Conservation (phyloP, 495 filamentous ascomycete species). For the Haplographium delicatum region DNA sequence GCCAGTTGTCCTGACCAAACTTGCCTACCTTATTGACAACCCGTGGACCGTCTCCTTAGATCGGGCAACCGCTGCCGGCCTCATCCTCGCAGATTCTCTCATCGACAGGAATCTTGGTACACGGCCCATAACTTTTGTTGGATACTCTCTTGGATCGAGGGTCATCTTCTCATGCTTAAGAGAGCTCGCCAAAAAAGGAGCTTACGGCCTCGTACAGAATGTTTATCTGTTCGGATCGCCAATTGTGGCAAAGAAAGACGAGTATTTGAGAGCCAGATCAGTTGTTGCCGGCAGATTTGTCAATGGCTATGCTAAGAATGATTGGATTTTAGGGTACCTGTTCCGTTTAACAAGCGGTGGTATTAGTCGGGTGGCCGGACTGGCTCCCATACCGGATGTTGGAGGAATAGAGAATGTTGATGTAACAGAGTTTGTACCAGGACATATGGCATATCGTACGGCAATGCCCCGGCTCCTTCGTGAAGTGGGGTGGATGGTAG, state of each 20-base stretch:
- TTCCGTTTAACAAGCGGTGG: slow-evolving; percentile 93
- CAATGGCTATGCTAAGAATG: slow-evolving; percentile 89
- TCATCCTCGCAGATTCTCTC: slow-evolving; percentile 94
- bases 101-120: slow-evolving; percentile 89
- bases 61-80: slow-evolving; percentile 77
- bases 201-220: slow-evolving; percentile 89
- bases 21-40: slow-evolving; percentile 96
- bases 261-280: slow-evolving; percentile 73
- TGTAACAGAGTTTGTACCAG: slow-evolving; percentile 77
- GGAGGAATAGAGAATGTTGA: slow-evolving; percentile 86
- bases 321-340: slow-evolving; percentile 97
- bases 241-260: slow-evolving; percentile 85
- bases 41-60: slow-evolving; percentile 94
- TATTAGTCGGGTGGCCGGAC: slow-evolving; percentile 85
- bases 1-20: slow-evolving; percentile 87
- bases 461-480: slow-evolving; percentile 85
- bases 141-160: slow-evolving; percentile 87
- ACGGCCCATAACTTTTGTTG: slow-evolving; percentile 89
- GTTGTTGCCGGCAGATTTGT: slow-evolving; percentile 88
- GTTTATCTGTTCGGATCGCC: slow-evolving; percentile 93
- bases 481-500: slow-evolving; percentile 81
- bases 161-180: slow-evolving; percentile 90
- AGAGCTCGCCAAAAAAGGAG: slow-evolving; percentile 82
- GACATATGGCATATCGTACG: slow-evolving; percentile 94
- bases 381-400: slow-evolving; percentile 71